phyloP scores from a whole-genome alignment of 768 basidiomycete species.

The Xerocomus spinulosus region DNA sequence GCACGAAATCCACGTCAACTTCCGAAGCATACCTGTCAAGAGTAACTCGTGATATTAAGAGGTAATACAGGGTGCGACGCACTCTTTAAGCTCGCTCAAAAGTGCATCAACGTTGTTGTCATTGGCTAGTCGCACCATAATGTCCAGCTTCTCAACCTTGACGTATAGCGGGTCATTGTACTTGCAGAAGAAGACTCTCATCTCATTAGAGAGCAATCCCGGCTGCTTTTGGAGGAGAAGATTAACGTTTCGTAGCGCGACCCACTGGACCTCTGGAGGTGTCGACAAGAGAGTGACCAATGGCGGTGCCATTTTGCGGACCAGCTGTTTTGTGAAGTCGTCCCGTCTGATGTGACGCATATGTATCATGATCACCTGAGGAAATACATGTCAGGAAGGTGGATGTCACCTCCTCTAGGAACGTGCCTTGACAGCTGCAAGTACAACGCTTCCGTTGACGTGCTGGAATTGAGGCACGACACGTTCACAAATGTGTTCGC shows the following conservation, averaged over 20 bases:
- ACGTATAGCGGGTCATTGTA: slow-evolving; percentile 99
- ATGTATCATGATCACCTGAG: slow-evolving; percentile 94
- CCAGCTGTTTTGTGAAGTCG: slow-evolving; percentile 76
- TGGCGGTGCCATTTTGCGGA: slow-evolving; percentile 97
- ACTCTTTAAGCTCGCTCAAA: slow-evolving; percentile 95
- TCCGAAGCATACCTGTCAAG: slow-evolving; percentile 82
- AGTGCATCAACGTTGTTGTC: slow-evolving; percentile 94
- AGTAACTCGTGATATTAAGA: slow-evolving; percentile 3
- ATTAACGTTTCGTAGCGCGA: slow-evolving; percentile 94
- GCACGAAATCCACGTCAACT: slow-evolving; percentile 96
- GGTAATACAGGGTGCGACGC: slow-evolving; percentile 28
- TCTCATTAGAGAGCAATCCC: slow-evolving; percentile 88
- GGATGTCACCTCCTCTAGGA: not conserved
- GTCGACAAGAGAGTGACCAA: slow-evolving; percentile 92
- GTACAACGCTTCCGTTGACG: slow-evolving; percentile 89
- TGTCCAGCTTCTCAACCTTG: slow-evolving; percentile 97
- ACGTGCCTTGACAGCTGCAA: slow-evolving; percentile 90
- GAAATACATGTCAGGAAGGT: not conserved
- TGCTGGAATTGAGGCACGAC: slow-evolving; percentile 99
- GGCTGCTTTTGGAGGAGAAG: slow-evolving; percentile 90
- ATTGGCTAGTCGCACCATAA: slow-evolving; percentile 90
- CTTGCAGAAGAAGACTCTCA: slow-evolving; percentile 99
- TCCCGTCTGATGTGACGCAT: slow-evolving; percentile 79
- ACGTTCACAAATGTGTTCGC: slow-evolving; percentile 97
- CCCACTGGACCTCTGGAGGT: slow-evolving; percentile 98